Percentiles rank a stretch among this genome's conserved stretches.
Conservation (phyloP, 1,284 basidiomycete genomes). For the Athelia psychrophila region DNA sequence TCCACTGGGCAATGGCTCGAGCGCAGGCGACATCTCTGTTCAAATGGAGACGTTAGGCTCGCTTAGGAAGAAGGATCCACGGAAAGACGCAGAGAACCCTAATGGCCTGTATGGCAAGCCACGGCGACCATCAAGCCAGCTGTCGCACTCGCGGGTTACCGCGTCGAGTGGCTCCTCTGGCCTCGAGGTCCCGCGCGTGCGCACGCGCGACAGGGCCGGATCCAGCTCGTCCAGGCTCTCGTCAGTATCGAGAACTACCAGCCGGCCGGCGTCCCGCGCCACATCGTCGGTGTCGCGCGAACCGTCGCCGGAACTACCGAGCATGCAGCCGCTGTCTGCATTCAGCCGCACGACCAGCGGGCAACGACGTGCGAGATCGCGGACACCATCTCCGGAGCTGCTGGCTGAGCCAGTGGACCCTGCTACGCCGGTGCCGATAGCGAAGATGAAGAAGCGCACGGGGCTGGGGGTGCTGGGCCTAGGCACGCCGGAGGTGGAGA, state of each 20-base stretch:
- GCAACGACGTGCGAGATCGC: constrained; percentile 9
- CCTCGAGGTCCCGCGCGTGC: constrained; percentile 8
- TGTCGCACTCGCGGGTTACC: constrained; percentile 7
- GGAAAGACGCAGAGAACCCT: constrained; percentile 16
- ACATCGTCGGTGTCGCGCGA: constrained; percentile 12
- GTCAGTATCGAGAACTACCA: constrained; percentile 14
- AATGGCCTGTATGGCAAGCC: background rate
- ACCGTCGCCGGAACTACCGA: constrained; percentile 8
- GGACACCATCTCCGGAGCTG: constrained; percentile 55
- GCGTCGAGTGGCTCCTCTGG: constrained; percentile 8
- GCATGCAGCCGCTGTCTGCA: constrained; percentile 5
- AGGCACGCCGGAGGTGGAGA: constrained; percentile 47
- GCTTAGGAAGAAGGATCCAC: constrained; percentile 8
- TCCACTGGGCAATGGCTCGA: constrained; percentile 38
- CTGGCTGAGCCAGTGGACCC: constrained; percentile 36
- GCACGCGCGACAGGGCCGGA: background rate
- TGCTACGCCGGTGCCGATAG: constrained; percentile 39
- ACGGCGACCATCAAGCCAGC: constrained; percentile 10
- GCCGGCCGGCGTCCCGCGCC: constrained; percentile 9
- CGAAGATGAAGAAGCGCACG: constrained; percentile 24
- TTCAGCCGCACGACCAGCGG: background rate
- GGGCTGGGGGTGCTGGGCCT: constrained; percentile 36
- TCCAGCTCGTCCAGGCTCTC: constrained; percentile 7
- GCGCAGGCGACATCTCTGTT: constrained; percentile 25
- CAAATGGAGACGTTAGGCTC: constrained; percentile 20